Base-by-base conservation (phyloP, 164 flowering plant genomes). In the Euptelea pleiosperma region DNA sequence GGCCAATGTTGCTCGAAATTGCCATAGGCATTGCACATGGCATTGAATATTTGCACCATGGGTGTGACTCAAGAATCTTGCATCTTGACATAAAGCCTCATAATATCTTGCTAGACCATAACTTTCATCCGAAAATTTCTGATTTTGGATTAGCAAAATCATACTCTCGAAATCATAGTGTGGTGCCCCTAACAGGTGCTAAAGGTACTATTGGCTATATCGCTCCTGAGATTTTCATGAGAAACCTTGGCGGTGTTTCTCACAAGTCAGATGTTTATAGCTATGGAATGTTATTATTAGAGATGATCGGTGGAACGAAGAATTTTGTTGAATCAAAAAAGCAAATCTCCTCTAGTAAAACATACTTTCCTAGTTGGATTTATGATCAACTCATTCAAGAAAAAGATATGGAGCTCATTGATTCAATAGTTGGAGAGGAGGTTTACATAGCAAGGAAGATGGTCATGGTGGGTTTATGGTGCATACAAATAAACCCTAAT, bases 81-180 rank as follows among this genome's bases (percentile, higher is more conserved):
- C 71, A 68, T 35, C 57, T n/a, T n/a, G n/a, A n/a, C n/a, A n/a
- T n/a, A n/a, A n/a, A n/a, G n/a, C n/a, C n/a, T n/a, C n/a, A n/a
- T n/a, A n/a, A n/a, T n/a, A n/a, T n/a, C n/a, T n/a, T n/a, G n/a
- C n/a, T n/a, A n/a, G n/a, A n/a, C n/a, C 57, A 55, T 1, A 15
- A 70, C 1, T 60, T 70, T 24, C 16, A 42, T 30, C 69, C 73
- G 0, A 70, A 61, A 44, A 65, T 70, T 26, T 64, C 69, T 6
- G 73, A 70, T 55, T 70, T 70, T 58, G 73, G 73, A 12, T 15
- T 70, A 41, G 65, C 73, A 28, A 70, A 64, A 25, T 4, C 46
- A 3, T 58, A 39, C 53, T 58, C 63, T 12, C 31, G 44, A 0
- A 48, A 18, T 4, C 52, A 22, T 1, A 70, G 60, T 8, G 47